Conservation (phyloP, 306 rosid genomes). For the Cicer arietinum region DNA sequence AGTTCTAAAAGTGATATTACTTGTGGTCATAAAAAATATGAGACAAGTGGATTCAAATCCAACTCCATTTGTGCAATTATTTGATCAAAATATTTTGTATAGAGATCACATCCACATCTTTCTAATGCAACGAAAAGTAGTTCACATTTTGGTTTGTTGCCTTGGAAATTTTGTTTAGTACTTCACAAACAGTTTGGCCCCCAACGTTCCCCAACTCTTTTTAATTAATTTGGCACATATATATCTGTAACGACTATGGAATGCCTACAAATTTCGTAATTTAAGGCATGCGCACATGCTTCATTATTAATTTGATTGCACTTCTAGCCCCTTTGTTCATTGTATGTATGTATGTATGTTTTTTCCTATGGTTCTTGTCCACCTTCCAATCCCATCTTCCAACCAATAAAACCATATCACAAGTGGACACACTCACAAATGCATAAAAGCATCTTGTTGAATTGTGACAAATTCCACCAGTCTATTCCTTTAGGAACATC, state of each 20-base stretch:
- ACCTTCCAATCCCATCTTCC: neutral
- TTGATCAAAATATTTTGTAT: neutral
- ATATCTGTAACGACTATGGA: neutral
- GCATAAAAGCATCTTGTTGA: neutral
- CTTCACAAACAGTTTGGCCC: constrained; percentile 10
- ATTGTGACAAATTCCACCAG: constrained; percentile 19
- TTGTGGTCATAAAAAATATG: too few relatives aligned
- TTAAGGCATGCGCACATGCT: constrained; percentile 34
- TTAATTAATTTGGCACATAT: constrained; percentile 24
- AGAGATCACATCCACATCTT: neutral
- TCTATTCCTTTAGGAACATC: neutral
- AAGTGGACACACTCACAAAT: constrained; percentile 31
- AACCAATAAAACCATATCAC: constrained; percentile 21
- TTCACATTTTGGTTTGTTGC: neutral
- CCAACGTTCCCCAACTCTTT: constrained; percentile 23
- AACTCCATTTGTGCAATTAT: constrained; percentile 7
- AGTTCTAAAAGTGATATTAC: neutral
- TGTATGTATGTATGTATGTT: too few relatives aligned
- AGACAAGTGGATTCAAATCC: neutral
- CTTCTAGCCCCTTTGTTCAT: neutral
- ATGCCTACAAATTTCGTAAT: constrained; percentile 39
- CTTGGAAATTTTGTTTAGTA: neutral
- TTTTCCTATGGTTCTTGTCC: neutral
- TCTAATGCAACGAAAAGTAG: neutral
- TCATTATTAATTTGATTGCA: neutral